phyloP scores from a whole-genome alignment of 140 eudicot species.

The Stevia rebaudiana region DNA sequence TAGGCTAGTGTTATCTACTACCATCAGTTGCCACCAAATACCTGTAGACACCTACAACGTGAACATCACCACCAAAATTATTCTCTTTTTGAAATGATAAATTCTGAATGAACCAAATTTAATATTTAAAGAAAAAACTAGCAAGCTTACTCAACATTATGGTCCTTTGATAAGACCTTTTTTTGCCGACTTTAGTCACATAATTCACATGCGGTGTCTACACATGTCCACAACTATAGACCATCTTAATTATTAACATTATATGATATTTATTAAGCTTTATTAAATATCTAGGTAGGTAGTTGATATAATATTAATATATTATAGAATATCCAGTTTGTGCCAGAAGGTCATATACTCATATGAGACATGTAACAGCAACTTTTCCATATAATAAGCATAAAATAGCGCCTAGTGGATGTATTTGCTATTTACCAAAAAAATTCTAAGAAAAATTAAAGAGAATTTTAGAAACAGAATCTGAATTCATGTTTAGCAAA shows the following conservation, averaged over 20 bases:
- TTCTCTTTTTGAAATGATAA: too few relatives aligned
- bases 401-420: not conserved
- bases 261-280: conserved; percentile 3
- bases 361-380: conserved; percentile 8
- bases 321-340: conserved; percentile 12
- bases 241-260: not conserved
- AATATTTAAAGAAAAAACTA: not conserved
- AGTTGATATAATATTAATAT: not conserved
- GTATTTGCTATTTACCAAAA: not conserved
- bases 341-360: conserved; percentile 16
- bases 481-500: conserved; percentile 12
- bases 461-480: not conserved
- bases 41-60: too few relatives aligned
- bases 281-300: conserved; percentile 15
- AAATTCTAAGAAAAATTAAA: not conserved
- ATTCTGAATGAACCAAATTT: not conserved
- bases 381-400: not conserved
- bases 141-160: not conserved
- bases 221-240: conserved; percentile 20
- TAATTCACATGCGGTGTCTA: conserved; percentile 12
- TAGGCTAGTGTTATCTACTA: too few relatives aligned
- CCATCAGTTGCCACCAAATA: too few relatives aligned
- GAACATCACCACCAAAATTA: too few relatives aligned
- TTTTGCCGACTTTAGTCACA: conserved; percentile 16
- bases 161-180: conserved; percentile 10